Conservation (phyloP, 208 protist species). For the Naegleria gruberi region DNA sequence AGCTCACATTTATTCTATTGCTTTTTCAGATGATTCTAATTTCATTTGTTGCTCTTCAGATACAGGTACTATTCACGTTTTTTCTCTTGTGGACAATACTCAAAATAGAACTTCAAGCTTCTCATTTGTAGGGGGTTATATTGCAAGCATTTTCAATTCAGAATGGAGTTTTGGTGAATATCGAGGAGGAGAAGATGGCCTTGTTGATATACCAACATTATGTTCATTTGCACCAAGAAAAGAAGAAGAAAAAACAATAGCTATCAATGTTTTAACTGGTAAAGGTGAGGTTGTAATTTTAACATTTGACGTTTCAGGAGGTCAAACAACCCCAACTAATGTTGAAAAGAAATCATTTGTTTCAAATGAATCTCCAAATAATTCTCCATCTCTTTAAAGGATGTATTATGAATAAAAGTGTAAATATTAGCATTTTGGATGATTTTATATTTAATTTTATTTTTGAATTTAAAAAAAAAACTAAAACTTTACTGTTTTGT, state of each 20-base stretch:
- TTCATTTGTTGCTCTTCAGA: slow-evolving; percentile 51
- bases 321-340: not conserved
- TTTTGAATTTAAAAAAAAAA: too few relatives aligned
- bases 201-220: not conserved
- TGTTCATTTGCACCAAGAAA: not conserved
- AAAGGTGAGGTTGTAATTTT: not conserved
- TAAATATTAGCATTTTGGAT: too few relatives aligned
- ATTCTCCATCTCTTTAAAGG: too few relatives aligned
- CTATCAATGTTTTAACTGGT: not conserved
- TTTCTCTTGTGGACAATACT: slow-evolving; percentile 21
- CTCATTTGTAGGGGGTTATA: slow-evolving; percentile 11
- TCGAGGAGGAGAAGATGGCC: not conserved
- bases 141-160: not conserved
- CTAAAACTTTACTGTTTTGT: too few relatives aligned
- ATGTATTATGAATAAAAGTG: too few relatives aligned
- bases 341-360: not conserved
- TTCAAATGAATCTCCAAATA: too few relatives aligned
- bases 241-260: not conserved
- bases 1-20: slow-evolving; percentile 53
- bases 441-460: too few relatives aligned
- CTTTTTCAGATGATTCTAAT: slow-evolving; percentile 49
- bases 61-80: slow-evolving; percentile 61
- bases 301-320: not conserved
- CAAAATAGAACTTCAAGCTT: slow-evolving; percentile 11
- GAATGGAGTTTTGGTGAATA: slow-evolving; percentile 16